phyloP scores from a whole-genome alignment of 257 asterid species.

The Penstemon davidsonii region DNA sequence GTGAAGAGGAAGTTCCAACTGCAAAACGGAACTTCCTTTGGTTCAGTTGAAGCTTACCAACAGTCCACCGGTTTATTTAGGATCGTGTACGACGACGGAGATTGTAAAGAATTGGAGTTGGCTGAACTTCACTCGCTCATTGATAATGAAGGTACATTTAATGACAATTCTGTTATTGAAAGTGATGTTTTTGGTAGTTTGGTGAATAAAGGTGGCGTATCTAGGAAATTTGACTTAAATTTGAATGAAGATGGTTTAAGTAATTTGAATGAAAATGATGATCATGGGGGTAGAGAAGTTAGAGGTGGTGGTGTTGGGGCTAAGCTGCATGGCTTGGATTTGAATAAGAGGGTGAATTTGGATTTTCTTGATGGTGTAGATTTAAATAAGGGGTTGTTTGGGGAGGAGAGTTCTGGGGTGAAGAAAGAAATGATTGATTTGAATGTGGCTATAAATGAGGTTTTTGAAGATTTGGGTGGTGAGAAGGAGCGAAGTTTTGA shows the following conservation, averaged over 20 bases:
- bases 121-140: constrained; percentile 35
- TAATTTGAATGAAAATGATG: constrained; percentile 22
- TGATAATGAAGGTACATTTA: constrained; percentile 32
- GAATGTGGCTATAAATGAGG: constrained; percentile 62
- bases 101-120: constrained; percentile 63
- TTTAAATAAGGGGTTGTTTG: constrained; percentile 25
- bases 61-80: constrained; percentile 43
- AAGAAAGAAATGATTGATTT: constrained; percentile 27
- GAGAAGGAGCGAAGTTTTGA: constrained; percentile 54
- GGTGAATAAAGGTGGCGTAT: constrained; percentile 28
- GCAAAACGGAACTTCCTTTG: constrained; percentile 40
- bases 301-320: constrained; percentile 39
- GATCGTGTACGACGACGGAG: constrained; percentile 69
- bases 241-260: constrained; percentile 41
- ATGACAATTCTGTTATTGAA: constrained; percentile 27
- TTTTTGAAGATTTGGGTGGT: constrained; percentile 29
- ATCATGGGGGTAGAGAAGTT: constrained; percentile 29
- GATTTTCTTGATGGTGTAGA: constrained; percentile 34
- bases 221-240: constrained; percentile 41
- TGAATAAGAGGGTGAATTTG: constrained; percentile 44
- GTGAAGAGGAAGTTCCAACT: constrained; percentile 60
- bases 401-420: constrained; percentile 30
- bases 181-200: constrained; percentile 30
- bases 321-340: constrained; percentile 51
- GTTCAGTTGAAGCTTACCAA: constrained; percentile 54